Base-by-base conservation (phyloP, 257 asterid species). In the Anisodus tanguticus region DNA sequence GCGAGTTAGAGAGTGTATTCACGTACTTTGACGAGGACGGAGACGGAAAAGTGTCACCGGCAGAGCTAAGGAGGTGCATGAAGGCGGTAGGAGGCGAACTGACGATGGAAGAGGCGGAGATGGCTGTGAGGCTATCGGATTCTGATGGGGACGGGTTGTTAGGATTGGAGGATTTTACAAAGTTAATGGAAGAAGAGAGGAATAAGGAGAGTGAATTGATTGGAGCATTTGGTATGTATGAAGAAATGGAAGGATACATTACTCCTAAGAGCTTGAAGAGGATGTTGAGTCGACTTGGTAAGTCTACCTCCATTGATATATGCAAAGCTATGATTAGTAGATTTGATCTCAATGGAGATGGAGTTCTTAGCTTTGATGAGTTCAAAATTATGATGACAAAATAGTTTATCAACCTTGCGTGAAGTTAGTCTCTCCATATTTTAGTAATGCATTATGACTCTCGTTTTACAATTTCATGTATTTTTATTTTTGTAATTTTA, bases 311-410 rank as follows among this genome's bases (percentile, higher is more conserved):
- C 86, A 85, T 87, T 17, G 91, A 89, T 0, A 89, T 90, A 68
- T 93, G 97, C 59, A 83, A 86, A 12, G 22, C 53, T 37, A 93
- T 93, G 97, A 90, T 93, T 4, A 86, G 91, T 15, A 4, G 53
- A 2, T 93, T 88, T 79, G 97, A 93, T 87, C 88, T 91, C 55
- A 84, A 93, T 47, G 92, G 88, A 4, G 95, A 93, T 70, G 97
- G 97, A 0, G 92, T 90, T 1, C 91, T 93, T 71, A 83, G 57
- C 78, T 90, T 91, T 78, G 90, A 91, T 16, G 97, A 93, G 90
- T 93, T 93, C 81, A 72, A 85, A 82, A 77, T 79, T 35, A 93
- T 93, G 94, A 91, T 93, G 97, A 51, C 62, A 76, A 12, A 22
- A 22, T 22, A 22, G 26, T 22, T 22, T 22, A 22, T 22, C 26